Evolutionary conservation across 352 stramenopile genomes (phyloP).

Genomic region (Phytopythium kandeliae): DNA sequence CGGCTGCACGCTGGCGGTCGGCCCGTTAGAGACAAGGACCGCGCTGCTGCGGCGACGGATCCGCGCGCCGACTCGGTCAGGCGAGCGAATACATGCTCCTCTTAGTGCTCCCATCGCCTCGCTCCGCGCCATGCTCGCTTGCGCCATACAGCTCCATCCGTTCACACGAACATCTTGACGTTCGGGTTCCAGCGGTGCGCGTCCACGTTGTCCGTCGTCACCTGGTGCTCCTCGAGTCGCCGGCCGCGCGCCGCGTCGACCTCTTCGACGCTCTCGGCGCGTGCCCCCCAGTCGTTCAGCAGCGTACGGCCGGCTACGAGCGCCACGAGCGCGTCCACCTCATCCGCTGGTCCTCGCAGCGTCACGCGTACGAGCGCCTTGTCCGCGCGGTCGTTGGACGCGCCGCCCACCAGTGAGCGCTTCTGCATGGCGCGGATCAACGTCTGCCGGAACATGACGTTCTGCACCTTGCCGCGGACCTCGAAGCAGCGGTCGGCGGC

Average conservation of each 20-base stretch:
- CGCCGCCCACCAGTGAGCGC: conserved; percentile 47
- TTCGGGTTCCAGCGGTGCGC: conserved; percentile 67
- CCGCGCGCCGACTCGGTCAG: too few species aligned
- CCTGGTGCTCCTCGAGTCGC: conserved; percentile 42
- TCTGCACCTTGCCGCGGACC: conserved; percentile 67
- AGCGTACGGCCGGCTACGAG: conserved; percentile 32
- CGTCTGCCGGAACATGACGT: conserved; percentile 81
- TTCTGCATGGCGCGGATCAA: conserved; percentile 74
- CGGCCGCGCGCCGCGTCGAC: conserved; percentile 27
- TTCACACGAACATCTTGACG: conserved; percentile 68
- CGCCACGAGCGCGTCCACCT: conserved; percentile 41
- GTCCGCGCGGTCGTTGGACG: conserved; percentile 59
- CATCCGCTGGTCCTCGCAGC: conserved; percentile 28
- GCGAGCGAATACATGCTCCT: conserved; percentile 2
- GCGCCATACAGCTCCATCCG: too few species aligned
- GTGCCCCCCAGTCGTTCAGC: conserved; percentile 71
- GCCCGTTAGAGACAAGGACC: background rate
- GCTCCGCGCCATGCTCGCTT: too few species aligned
- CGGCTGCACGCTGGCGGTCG: too few species aligned
- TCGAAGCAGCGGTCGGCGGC: conserved; percentile 43
- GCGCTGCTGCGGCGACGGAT: background rate
- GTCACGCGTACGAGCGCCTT: conserved; percentile 59
- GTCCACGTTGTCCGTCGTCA: conserved; percentile 70
- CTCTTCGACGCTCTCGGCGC: conserved; percentile 35
- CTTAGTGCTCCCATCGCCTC: background rate